Percentiles rank a stretch among this genome's conserved stretches.
Evolutionary conservation across 2,329 filamentous ascomycete species (phyloP).

Genomic region (Rachicladosporium sp.): DNA sequence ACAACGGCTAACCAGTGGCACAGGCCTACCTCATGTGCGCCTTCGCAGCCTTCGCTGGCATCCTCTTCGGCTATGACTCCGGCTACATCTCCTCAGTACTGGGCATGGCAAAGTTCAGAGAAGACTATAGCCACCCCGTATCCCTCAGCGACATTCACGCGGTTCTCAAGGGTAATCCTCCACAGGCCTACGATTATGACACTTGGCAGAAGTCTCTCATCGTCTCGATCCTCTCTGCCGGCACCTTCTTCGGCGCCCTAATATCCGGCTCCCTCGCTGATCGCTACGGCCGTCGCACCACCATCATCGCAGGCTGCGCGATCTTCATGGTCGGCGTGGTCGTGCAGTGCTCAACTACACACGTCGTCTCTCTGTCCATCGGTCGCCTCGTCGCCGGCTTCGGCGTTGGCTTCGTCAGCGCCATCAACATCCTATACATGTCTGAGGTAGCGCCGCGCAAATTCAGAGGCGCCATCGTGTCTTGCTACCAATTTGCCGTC

Average conservation of each 20-base stretch:
- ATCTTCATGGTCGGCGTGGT: constrained; percentile 48
- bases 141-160: constrained; percentile 2
- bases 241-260: constrained; percentile 65
- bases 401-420: constrained; percentile 61
- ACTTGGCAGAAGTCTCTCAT: constrained; percentile 43
- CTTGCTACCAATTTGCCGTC: constrained; percentile 73
- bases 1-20: background rate
- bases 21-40: constrained; percentile 49
- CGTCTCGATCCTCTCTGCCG: constrained; percentile 63
- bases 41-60: constrained; percentile 48
- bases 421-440: constrained; percentile 41
- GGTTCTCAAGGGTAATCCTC: constrained; percentile 6
- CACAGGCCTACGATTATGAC: constrained; percentile 15
- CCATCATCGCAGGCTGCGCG: constrained; percentile 47
- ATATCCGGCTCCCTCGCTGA: constrained; percentile 47
- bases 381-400: constrained; percentile 64
- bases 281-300: constrained; percentile 50
- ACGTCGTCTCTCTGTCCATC: constrained; percentile 52
- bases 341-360: constrained; percentile 48
- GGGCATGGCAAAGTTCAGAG: constrained; percentile 38
- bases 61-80: constrained; percentile 49
- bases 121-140: constrained; percentile 19
- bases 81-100: constrained; percentile 43
- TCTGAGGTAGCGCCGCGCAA: constrained; percentile 42
- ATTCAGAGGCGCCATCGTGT: constrained; percentile 66